These are phyloP conservation scores for Bipolaris bicolor DNA, from an alignment of 2,329 filamentous ascomycete species.

Conservation along the genomic window DNA sequence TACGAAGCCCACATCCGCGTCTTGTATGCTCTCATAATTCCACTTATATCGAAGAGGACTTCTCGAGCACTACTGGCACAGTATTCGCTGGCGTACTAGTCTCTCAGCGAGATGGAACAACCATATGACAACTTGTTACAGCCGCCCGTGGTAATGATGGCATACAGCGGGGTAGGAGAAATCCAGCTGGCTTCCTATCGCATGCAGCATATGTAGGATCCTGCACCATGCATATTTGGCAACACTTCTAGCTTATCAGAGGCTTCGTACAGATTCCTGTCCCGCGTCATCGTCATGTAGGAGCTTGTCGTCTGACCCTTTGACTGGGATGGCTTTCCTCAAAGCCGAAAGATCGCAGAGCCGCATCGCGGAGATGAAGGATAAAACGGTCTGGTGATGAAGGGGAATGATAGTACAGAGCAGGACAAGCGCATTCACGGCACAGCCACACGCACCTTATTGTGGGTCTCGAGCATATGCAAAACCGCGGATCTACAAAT, in stretches of 20 bases:
- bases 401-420: slow-evolving; percentile 12
- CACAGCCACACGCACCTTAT: slow-evolving; percentile 12
- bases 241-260: slow-evolving; percentile 40
- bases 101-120: neutral
- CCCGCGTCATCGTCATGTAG: slow-evolving; percentile 23
- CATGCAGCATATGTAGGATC: slow-evolving; percentile 36
- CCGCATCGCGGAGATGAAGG: slow-evolving; percentile 30
- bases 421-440: slow-evolving; percentile 15
- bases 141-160: slow-evolving; percentile 19
- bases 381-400: slow-evolving; percentile 37
- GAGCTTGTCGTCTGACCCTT: slow-evolving; percentile 36
- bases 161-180: slow-evolving; percentile 38
- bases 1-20: neutral
- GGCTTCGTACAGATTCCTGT: slow-evolving; percentile 24
- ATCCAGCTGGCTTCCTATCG: slow-evolving; percentile 25
- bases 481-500: neutral
- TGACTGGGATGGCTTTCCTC: slow-evolving; percentile 17
- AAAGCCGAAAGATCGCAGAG: slow-evolving; percentile 34
- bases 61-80: neutral
- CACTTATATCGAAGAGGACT: neutral
- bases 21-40: neutral
- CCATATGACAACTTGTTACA: slow-evolving; percentile 12
- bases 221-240: slow-evolving; percentile 28
- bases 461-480: neutral
- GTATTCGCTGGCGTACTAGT: neutral